Evolutionary conservation across 2,329 filamentous ascomycete genomes (phyloP), one percentile per base, ranked within the genome.

Genomic region (Epichloe typhina): DNA sequence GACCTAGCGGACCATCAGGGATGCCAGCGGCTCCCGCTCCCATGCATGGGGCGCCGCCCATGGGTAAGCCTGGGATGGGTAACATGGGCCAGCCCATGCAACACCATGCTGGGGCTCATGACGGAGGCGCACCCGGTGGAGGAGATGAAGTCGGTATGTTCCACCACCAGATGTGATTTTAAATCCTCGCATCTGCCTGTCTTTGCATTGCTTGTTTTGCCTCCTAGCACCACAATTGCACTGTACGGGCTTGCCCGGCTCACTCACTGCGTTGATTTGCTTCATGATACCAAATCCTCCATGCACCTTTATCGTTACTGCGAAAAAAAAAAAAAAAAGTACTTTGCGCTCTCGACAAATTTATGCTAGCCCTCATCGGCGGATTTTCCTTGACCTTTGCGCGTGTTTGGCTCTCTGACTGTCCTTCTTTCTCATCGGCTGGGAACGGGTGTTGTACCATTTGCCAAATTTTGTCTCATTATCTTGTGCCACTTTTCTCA

Each of bases 101-200:
- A 69, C 89, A 88, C 56, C 65, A 68, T 56, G 58, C 64, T 47
- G 63, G 65, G 55, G 58, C 56, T 53, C 65, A 67, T 54, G 65
- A 67, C 65, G 83, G 80, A 64, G 76, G 72, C 65, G 75, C 75
- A 61, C 79, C 80, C 65, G 77, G 79, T 69, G 81, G 79, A 70
- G 77, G 76, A 67, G 86, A 90, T 64, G 88, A 93, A 80, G 89
- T 89, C 83, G 89, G 89, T 95, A 95, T 94, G 89, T 95, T 90
- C 77, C 84, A 88, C 78, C 86, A 89, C 76, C 48, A 53, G 44
- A 88, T 93, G 83, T 93, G 82, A 88, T 62, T 62, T 62, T 33
- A 17, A 58, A 55, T 46, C 50, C 53, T 61, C 57, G 58, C 64
- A 63, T 64, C 56, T 71, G 67, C 72, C 72, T 69, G 68, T 64